Percentiles rank a stretch among this genome's conserved stretches.
Evolutionary conservation across 257 asterid species (phyloP).

Genomic region (Solanum arcanum): DNA sequence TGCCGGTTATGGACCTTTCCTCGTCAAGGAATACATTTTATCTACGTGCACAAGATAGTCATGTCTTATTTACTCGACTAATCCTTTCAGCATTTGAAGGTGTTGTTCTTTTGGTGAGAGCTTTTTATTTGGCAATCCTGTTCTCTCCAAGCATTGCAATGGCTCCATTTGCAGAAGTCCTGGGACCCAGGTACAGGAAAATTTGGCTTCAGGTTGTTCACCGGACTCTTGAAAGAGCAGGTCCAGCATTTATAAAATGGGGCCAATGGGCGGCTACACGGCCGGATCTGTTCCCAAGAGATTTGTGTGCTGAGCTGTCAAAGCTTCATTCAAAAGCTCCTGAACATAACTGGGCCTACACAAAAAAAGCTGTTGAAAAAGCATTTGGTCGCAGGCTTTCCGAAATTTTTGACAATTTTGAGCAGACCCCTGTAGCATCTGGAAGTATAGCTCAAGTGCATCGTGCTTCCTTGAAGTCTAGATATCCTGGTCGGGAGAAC

Average conservation of each 20-base stretch:
- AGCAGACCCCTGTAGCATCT: slow-evolving; percentile 80
- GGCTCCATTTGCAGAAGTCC: slow-evolving; percentile 87
- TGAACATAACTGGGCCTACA: slow-evolving; percentile 71
- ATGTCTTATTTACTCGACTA: slow-evolving; percentile 29
- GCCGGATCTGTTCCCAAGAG: slow-evolving; percentile 84
- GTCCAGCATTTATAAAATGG: slow-evolving; percentile 98
- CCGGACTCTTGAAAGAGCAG: slow-evolving; percentile 78
- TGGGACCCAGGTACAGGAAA: slow-evolving; percentile 63
- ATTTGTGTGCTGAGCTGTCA: slow-evolving; percentile 73
- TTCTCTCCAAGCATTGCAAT: slow-evolving; percentile 76
- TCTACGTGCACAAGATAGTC: slow-evolving; percentile 60
- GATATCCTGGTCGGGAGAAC: slow-evolving; percentile 42
- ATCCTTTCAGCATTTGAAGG: slow-evolving; percentile 39
- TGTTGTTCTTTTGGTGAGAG: slow-evolving; percentile 49
- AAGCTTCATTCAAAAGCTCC: slow-evolving; percentile 95
- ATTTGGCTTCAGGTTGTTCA: slow-evolving; percentile 82
- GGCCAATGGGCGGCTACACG: slow-evolving; percentile 99
- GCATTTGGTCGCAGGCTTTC: slow-evolving; percentile 63
- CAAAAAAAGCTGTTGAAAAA: slow-evolving; percentile 54
- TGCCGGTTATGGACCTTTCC: slow-evolving; percentile 22
- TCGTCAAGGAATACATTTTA: slow-evolving; percentile 36
- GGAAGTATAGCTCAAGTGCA: slow-evolving; percentile 93
- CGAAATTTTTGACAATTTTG: slow-evolving; percentile 73
- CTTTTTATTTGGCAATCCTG: slow-evolving; percentile 50
- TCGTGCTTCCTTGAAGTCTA: slow-evolving; percentile 53